Percentiles rank a stretch among this genome's conserved stretches.
These are phyloP conservation scores for Fusarium transvaalense DNA, from an alignment of 2,329 filamentous ascomycete genomes.

Conservation along the genomic window DNA sequence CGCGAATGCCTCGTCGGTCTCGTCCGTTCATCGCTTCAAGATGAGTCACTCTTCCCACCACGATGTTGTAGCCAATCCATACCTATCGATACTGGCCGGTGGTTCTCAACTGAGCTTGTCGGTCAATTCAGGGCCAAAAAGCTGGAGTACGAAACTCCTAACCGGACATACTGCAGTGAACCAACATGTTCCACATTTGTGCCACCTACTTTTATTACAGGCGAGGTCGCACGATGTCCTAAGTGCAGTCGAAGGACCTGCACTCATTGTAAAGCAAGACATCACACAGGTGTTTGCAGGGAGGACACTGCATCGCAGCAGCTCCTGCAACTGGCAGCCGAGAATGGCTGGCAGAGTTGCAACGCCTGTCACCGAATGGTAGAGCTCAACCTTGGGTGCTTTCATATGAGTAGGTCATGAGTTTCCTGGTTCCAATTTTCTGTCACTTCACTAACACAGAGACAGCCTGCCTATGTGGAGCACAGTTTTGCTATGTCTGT, in stretches of 20 bases:
- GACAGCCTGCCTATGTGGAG: slow-evolving; percentile 59
- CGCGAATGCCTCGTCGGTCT: slow-evolving; percentile 59
- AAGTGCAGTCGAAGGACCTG: slow-evolving; percentile 63
- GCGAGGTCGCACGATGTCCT: slow-evolving; percentile 56
- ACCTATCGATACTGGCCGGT: slow-evolving; percentile 30
- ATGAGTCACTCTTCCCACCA: slow-evolving; percentile 68
- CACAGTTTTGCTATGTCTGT: slow-evolving; percentile 65
- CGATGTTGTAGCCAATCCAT: slow-evolving; percentile 63
- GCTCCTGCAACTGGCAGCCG: slow-evolving; percentile 55
- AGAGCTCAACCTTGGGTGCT: slow-evolving; percentile 63
- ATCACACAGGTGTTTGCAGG: slow-evolving; percentile 63
- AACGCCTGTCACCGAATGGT: slow-evolving; percentile 59
- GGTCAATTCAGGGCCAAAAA: slow-evolving; percentile 59
- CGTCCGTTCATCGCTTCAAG: slow-evolving; percentile 57
- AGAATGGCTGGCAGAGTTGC: slow-evolving; percentile 65
- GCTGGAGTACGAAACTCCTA: slow-evolving; percentile 61
- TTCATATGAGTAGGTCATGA: slow-evolving; percentile 64
- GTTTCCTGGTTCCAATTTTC: too few relatives aligned
- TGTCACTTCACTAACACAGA: too few relatives aligned
- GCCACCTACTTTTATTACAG: slow-evolving; percentile 46
- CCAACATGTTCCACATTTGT: slow-evolving; percentile 63
- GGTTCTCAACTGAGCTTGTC: slow-evolving; percentile 55
- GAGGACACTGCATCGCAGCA: slow-evolving; percentile 56
- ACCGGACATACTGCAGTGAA: slow-evolving; percentile 65
- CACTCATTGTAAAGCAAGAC: slow-evolving; percentile 59